These are phyloP conservation scores for Oemleria cerasiformis DNA, from an alignment of 306 rosid genomes.

Conservation along the genomic window DNA sequence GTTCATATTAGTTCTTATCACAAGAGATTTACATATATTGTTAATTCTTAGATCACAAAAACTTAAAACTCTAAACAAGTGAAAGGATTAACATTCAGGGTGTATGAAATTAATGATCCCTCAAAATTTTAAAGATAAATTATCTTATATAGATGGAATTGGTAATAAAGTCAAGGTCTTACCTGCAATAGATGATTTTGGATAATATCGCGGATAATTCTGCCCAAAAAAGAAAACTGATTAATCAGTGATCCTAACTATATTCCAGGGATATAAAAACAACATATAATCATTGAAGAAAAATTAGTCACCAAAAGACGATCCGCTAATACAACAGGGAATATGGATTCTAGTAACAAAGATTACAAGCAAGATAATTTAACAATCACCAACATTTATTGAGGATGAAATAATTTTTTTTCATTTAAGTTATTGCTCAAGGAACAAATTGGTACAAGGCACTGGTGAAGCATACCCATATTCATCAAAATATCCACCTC, in stretches of 20 bases:
- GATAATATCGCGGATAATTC: slow-evolving; percentile 95
- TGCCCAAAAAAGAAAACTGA: slow-evolving; percentile 34
- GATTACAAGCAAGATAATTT: neutral
- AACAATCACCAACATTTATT: neutral
- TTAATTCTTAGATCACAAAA: slow-evolving; percentile 4
- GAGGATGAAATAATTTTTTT: slow-evolving; percentile 10
- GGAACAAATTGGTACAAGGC: slow-evolving; percentile 1
- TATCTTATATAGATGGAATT: neutral
- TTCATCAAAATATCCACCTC: slow-evolving; percentile 97
- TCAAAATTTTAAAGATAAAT: slow-evolving; percentile 8
- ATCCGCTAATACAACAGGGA: slow-evolving; percentile 4
- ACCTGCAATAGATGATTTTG: slow-evolving; percentile 98
- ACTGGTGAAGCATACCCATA: slow-evolving; percentile 64
- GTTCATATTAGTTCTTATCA: neutral
- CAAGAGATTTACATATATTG: neutral
- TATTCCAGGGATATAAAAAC: slow-evolving; percentile 19
- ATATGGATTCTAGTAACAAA: slow-evolving; percentile 14
- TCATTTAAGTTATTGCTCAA: slow-evolving; percentile 9
- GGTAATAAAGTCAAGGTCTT: slow-evolving; percentile 29
- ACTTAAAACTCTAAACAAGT: slow-evolving; percentile 9
- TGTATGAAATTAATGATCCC: slow-evolving; percentile 2
- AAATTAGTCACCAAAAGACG: neutral
- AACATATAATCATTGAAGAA: neutral
- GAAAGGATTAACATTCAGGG: neutral
- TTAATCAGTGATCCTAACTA: slow-evolving; percentile 9